A percentile compares a stretch with the other conserved stretches of the same genome.
Evolutionary conservation across 345 rosid genomes (phyloP).

Genomic region (Sisymbrium altissimum): DNA sequence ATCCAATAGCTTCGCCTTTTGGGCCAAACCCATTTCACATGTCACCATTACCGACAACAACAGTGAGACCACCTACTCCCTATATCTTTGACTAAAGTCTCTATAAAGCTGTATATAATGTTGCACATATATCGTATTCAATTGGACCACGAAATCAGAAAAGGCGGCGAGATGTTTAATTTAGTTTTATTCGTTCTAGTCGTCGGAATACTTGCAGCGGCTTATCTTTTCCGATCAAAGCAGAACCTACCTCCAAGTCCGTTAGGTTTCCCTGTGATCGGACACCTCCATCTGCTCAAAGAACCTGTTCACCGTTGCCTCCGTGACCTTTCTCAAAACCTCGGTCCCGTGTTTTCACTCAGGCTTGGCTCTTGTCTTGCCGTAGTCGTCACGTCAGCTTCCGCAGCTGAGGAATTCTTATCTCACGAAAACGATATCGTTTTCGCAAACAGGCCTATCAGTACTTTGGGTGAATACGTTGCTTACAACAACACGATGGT

Average conservation of each 20-base stretch:
- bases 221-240: not conserved
- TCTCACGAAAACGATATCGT: conserved; percentile 37
- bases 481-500: conserved; percentile 39
- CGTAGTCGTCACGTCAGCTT: conserved; percentile 37
- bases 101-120: too few species aligned
- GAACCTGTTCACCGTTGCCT: conserved; percentile 30
- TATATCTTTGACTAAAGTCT: too few species aligned
- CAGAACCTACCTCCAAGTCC: conserved; percentile 16
- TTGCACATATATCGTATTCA: too few species aligned
- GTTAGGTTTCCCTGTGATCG: conserved; percentile 3
- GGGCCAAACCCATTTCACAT: not conserved
- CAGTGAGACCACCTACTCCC: too few species aligned
- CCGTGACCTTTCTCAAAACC: conserved; percentile 23
- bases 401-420: conserved; percentile 40
- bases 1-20: not conserved
- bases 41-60: too few species aligned
- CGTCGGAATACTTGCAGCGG: not conserved
- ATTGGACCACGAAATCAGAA: not conserved
- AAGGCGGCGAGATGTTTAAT: not conserved
- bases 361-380: conserved; percentile 36
- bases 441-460: conserved; percentile 43
- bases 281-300: conserved; percentile 30
- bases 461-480: not conserved
- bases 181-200: not conserved
- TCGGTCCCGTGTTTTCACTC: conserved; percentile 43